phyloP scores from a whole-genome alignment of 1,284 basidiomycete genomes.

The Ceratobasidium sp. region DNA sequence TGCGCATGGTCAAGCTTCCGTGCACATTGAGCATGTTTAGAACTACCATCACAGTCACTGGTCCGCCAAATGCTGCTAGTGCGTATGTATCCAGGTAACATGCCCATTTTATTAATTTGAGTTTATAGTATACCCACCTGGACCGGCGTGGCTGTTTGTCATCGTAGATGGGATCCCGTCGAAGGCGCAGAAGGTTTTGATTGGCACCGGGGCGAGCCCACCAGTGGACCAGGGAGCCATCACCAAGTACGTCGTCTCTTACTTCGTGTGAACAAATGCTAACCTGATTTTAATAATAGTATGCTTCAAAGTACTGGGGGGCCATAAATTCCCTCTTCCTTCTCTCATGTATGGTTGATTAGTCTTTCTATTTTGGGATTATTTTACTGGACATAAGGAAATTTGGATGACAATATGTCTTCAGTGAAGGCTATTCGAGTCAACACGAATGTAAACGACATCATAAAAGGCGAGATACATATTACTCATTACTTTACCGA shows the following conservation, averaged over 20 bases:
- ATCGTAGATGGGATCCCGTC: conserved; percentile 66
- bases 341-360: too few relatives aligned
- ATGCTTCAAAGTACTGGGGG: conserved; percentile 27
- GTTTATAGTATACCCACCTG: conserved; percentile 55
- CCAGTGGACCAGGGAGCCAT: conserved; percentile 51
- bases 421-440: too few relatives aligned
- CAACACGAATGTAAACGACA: too few relatives aligned
- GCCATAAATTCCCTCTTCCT: too few relatives aligned
- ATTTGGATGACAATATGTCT: too few relatives aligned
- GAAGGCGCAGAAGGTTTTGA: conserved; percentile 62
- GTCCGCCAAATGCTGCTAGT: conserved; percentile 65
- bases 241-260: conserved; percentile 41
- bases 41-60: conserved; percentile 65
- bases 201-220: conserved; percentile 60
- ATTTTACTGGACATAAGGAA: too few relatives aligned
- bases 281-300: not conserved
- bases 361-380: too few relatives aligned
- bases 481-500: too few relatives aligned
- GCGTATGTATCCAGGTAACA: not conserved
- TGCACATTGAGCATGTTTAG: conserved; percentile 57
- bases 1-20: conserved; percentile 77
- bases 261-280: conserved; percentile 47
- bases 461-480: too few relatives aligned
- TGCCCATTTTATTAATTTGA: conserved; percentile 38
- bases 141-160: conserved; percentile 62